Evolutionary conservation across 208 protist genomes (phyloP), one percentile per base, ranked within the genome.

Genomic region (Leishmania amazonensis): DNA sequence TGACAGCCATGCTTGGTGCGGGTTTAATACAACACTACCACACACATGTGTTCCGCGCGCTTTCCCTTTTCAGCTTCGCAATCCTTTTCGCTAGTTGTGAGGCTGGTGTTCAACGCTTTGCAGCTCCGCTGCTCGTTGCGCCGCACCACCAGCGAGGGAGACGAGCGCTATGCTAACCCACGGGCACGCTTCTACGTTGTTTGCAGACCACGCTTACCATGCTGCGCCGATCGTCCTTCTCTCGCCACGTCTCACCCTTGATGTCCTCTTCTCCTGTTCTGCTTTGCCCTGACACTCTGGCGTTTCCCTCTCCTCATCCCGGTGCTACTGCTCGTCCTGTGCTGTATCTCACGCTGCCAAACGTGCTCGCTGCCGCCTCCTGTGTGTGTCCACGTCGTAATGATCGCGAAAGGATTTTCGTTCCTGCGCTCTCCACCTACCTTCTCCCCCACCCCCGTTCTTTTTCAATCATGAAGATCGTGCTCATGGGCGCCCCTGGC

Each of bases 401-500:
- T 75, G n/a, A 49, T 13, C 13, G 51, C 49, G 7, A 35, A 49
- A 40, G n/a, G 45, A 57, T 11, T 35, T 13, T 57, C 38, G 11
- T 21, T 65, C 38, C 13, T 38, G n/a, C 28, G 47, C 21, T 53
- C 9, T 40, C 76, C 9, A 45, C 17, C 24, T 57, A 42, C 19
- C 47, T 6, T 47, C 76, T 71, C 0, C 77, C 57, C 54, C 9
- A n/a, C 58, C 70, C 40, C 45, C 54, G 15, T 82, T n/a, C 47
- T 68, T 45, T 24, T 5, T 57, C 60, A 38, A 84, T n/a, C 47
- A 97, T 97, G 94, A 97, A 96, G 85, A 92, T 97, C 62, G 87
- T 98, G n/a, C 79, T 98, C 58, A 95, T 98, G 87, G 97, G 97
- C 58, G 94, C 97, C 51, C 95, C 94, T 11, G 97, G 95, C 17